Base-by-base conservation (phyloP, 371 early-diverging fungal species). In the Mucor indicus region DNA sequence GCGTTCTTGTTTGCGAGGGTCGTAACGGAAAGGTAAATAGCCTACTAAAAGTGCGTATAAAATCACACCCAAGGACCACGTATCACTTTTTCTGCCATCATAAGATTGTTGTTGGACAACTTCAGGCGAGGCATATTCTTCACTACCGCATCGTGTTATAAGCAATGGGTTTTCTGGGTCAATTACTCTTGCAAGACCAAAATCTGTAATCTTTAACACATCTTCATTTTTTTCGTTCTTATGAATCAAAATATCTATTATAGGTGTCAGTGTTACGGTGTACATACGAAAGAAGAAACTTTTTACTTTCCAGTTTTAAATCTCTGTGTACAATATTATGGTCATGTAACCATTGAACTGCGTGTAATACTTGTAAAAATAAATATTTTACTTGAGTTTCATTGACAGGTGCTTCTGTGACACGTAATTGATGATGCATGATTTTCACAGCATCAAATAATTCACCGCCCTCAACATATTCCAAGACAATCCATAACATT, bases 101-200 rank as follows among this genome's bases (percentile, higher is more conserved):
- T 88, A 86, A 1, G 70, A 62, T 24, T 77, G 64, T 3, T 77
- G 75, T 15, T 86, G 71, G 21, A 92, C 72, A 31, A 92, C 74
- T 58, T 93, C 92, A 0, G 94, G 94, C n/a, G 92, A 87, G 4
- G 91, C 89, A 74, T 90, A 92, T 56, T 89, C 87, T 48, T 85
- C 81, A 31, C 83, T 81, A 15, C 89, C 89, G 59, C 83, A 84
- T 17, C 83, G 72, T 11, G 83, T 81, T 11, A 74, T 68, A 30
- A 75, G 49, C 17, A 72, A 45, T 6, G 72, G 71, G 16, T 62
- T 44, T n/a, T 69, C 62, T 21, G 62, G 53, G 29, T 77, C 72
- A 17, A 79, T 69, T 15, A 69, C 60, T 33, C 70, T 65, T 17
- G 85, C 81, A 21, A 83, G 54, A 30, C 84, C 85, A 51, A 87